These are phyloP conservation scores for Radiomyces spectabilis DNA, from an alignment of 192 early-diverging fungal species.

Conservation along the genomic window DNA sequence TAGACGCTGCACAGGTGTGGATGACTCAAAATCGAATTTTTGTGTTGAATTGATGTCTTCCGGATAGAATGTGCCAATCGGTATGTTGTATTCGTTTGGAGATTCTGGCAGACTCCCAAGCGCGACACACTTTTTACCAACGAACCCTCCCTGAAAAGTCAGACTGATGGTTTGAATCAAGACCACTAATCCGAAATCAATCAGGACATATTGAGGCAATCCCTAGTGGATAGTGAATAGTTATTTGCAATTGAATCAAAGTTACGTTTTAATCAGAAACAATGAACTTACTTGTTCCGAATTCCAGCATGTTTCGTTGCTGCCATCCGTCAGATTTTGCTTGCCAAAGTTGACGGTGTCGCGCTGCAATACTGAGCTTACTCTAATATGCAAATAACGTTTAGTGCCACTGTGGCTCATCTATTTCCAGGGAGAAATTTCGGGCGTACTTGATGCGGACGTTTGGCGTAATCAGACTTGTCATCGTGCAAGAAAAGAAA, in stretches of 20 bases:
- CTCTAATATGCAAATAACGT: constrained; percentile 37
- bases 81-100: constrained; percentile 26
- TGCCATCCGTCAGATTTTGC: constrained; percentile 70
- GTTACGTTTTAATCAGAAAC: background rate
- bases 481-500: background rate
- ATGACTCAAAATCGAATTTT: constrained; percentile 17
- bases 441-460: constrained; percentile 9
- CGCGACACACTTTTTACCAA: constrained; percentile 59
- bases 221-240: constrained; percentile 31
- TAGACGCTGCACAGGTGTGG: constrained; percentile 25
- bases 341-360: constrained; percentile 75
- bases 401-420: too few species aligned
- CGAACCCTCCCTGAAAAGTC: constrained; percentile 89
- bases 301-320: constrained; percentile 90
- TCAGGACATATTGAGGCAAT: constrained; percentile 62
- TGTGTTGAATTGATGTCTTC: constrained; percentile 68
- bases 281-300: constrained; percentile 60
- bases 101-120: constrained; percentile 31
- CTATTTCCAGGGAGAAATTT: too few species aligned
- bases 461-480: constrained; percentile 1
- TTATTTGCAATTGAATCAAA: background rate
- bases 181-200: constrained; percentile 56
- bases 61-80: constrained; percentile 53
- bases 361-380: constrained; percentile 82
- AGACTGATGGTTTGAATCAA: constrained; percentile 32